These are phyloP conservation scores for Herpetospermum pedunculosum DNA, from an alignment of 306 rosid genomes.

Conservation along the genomic window DNA sequence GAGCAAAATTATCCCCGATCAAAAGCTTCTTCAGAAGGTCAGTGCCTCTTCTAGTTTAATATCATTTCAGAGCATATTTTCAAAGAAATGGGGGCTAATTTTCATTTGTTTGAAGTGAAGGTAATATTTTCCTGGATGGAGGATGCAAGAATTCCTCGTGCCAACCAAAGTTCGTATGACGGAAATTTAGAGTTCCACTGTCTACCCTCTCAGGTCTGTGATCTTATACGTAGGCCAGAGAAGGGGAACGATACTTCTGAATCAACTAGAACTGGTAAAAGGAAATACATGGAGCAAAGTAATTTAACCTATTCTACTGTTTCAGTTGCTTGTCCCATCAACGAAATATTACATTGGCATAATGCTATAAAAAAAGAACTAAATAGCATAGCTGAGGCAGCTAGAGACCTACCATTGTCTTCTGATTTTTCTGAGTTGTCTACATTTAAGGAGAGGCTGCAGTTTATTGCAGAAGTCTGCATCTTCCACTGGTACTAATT, in stretches of 20 bases:
- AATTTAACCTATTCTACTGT: slow-evolving; percentile 32
- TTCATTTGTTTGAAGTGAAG: slow-evolving; percentile 35
- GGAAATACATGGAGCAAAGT: slow-evolving; percentile 54
- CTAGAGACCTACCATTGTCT: slow-evolving; percentile 30
- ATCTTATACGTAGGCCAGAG: slow-evolving; percentile 8
- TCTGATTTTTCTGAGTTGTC: slow-evolving; percentile 68
- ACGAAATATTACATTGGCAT: slow-evolving; percentile 94
- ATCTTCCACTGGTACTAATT: slow-evolving; percentile 77
- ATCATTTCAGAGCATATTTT: not conserved
- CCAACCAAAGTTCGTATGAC: slow-evolving; percentile 23
- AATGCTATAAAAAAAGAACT: slow-evolving; percentile 84
- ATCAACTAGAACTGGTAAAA: slow-evolving; percentile 50
- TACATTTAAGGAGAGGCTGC: slow-evolving; percentile 78
- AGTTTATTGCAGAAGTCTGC: slow-evolving; percentile 94
- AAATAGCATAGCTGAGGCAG: slow-evolving; percentile 56
- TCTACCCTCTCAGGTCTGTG: not conserved
- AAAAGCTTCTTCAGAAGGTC: slow-evolving; percentile 84
- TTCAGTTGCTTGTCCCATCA: slow-evolving; percentile 56
- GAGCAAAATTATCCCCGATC: slow-evolving; percentile 72
- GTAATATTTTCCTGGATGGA: slow-evolving; percentile 93
- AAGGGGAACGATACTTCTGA: slow-evolving; percentile 41
- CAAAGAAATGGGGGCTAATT: slow-evolving; percentile 4
- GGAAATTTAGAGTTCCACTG: slow-evolving; percentile 6
- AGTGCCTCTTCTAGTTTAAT: slow-evolving; percentile 26
- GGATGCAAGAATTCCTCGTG: slow-evolving; percentile 25